Evolutionary conservation across 495 filamentous ascomycete species (phyloP).

Genomic region (Daldinia bambusicola): DNA sequence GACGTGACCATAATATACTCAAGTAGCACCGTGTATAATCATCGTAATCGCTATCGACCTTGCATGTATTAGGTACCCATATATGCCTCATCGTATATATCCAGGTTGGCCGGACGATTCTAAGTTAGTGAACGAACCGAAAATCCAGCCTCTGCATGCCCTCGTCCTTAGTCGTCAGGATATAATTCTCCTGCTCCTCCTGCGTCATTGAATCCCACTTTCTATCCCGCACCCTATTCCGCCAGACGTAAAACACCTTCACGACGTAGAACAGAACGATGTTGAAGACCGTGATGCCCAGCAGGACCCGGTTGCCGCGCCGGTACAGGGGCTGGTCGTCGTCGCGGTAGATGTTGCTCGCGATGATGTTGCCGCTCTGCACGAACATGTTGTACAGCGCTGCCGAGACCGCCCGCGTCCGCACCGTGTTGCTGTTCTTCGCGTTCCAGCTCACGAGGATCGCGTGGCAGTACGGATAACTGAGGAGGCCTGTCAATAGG

Average conservation of each 20-base stretch:
- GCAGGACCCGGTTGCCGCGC: conserved; percentile 61
- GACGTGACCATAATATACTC: too few relatives aligned
- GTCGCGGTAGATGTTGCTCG: conserved; percentile 64
- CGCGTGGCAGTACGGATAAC: conserved; percentile 70
- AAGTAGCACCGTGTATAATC: too few relatives aligned
- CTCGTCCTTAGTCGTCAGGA: conserved; percentile 37
- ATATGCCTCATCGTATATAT: neutral
- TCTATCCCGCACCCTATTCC: conserved; percentile 49
- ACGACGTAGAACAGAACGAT: conserved; percentile 49
- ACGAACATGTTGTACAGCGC: conserved; percentile 61
- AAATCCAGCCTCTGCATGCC: conserved; percentile 41
- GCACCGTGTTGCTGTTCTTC: conserved; percentile 69
- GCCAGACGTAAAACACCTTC: conserved; percentile 55
- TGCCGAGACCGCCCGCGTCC: conserved; percentile 68
- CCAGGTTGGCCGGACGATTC: neutral
- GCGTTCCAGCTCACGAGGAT: conserved; percentile 70
- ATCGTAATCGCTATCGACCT: too few relatives aligned
- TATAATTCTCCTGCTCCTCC: conserved; percentile 52
- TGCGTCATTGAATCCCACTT: conserved; percentile 53
- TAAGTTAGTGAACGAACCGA: conserved; percentile 29
- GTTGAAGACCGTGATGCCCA: conserved; percentile 58
- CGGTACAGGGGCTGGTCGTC: conserved; percentile 65
- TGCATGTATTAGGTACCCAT: neutral
- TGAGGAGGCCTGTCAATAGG: conserved; percentile 63
- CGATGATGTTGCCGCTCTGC: conserved; percentile 61